These are phyloP conservation scores for Exophiala dermatitidis DNA, from an alignment of 2,329 filamentous ascomycete genomes.

Conservation along the genomic window DNA sequence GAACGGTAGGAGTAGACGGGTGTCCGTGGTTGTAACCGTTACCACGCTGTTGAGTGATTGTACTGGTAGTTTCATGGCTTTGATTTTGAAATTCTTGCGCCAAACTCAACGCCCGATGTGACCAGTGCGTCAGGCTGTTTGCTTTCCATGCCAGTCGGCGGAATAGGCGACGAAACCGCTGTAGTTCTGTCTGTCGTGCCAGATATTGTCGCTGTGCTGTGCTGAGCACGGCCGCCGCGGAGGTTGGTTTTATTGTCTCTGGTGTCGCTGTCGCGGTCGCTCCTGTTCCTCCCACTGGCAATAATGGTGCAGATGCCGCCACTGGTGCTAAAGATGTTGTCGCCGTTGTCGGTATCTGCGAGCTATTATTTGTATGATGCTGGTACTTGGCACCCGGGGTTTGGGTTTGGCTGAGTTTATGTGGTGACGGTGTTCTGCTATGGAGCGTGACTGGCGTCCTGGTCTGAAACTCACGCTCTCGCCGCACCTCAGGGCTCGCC, in stretches of 20 bases:
- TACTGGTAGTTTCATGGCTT: too few relatives aligned
- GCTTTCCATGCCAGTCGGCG: constrained; percentile 21
- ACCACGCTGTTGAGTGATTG: too few relatives aligned
- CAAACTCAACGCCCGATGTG: constrained; percentile 19
- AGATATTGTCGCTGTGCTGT: constrained; percentile 15
- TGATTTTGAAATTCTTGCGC: constrained; percentile 16
- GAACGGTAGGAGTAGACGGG: background rate
- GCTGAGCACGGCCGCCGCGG: background rate
- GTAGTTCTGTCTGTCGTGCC: constrained; percentile 11
- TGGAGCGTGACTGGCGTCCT: constrained; percentile 5
- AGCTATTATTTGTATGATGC: background rate
- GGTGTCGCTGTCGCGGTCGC: background rate
- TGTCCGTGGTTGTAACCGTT: background rate
- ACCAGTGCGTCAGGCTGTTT: constrained; percentile 23
- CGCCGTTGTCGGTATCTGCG: background rate
- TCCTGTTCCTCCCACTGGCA: background rate
- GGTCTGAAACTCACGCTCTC: constrained; percentile 12
- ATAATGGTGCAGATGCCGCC: background rate
- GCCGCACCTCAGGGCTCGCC: constrained; percentile 20
- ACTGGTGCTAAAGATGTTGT: background rate
- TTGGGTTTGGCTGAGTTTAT: background rate
- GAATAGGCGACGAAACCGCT: constrained; percentile 20
- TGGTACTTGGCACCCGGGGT: background rate
- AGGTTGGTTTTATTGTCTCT: background rate
- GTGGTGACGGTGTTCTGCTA: constrained; percentile 11